These are phyloP conservation scores for Stemphylium beticola DNA, from an alignment of 2,329 filamentous ascomycete genomes.

Conservation along the genomic window DNA sequence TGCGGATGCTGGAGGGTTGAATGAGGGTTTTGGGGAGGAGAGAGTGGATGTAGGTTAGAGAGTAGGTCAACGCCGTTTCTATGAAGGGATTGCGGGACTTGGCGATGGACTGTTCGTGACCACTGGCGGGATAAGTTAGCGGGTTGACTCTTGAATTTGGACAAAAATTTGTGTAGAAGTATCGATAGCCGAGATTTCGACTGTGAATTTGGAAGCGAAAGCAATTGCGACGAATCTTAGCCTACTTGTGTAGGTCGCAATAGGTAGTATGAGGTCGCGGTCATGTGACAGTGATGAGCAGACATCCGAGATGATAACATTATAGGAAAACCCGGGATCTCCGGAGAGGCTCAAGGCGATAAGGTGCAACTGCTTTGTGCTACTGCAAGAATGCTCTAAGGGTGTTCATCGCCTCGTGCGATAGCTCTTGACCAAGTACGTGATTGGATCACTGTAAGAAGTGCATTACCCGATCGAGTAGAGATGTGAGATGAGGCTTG, in stretches of 20 bases:
- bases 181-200: neutral
- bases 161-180: neutral
- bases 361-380: neutral
- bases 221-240: too few relatives aligned
- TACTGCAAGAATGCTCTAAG: neutral
- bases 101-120: slow-evolving; percentile 53
- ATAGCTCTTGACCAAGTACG: neutral
- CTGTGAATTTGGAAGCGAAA: neutral
- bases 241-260: too few relatives aligned
- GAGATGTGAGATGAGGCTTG: slow-evolving; percentile 4
- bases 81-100: slow-evolving; percentile 77
- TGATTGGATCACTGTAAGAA: slow-evolving; percentile 4
- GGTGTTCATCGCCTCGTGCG: neutral
- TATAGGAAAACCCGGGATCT: neutral
- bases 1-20: slow-evolving; percentile 75
- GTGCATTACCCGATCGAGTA: slow-evolving; percentile 17
- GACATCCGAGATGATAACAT: neutral
- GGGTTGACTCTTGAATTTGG: neutral
- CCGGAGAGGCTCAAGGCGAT: neutral
- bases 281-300: neutral
- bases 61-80: slow-evolving; percentile 87
- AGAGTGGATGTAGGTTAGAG: slow-evolving; percentile 76
- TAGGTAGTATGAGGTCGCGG: too few relatives aligned
- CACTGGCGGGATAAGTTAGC: slow-evolving; percentile 25
- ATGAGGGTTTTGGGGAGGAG: slow-evolving; percentile 60